Base-by-base conservation (phyloP, 768 basidiomycete species). In the Boletus rubroflammeus region DNA sequence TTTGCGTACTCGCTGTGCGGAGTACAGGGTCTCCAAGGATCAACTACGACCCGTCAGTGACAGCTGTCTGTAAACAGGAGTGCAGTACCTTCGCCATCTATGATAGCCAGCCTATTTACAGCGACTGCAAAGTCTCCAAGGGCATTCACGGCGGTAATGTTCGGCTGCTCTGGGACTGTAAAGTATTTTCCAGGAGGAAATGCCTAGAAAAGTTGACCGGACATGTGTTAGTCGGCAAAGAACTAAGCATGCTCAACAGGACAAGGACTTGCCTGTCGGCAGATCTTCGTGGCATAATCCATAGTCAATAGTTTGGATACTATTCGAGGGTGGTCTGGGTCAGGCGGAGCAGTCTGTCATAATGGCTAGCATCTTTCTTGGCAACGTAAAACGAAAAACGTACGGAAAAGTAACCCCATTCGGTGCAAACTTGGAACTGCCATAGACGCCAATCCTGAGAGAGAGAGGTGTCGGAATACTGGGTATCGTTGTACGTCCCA, bases 331-430 rank as follows among this genome's bases (percentile, higher is more conserved):
- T 79, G 68, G 6, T 78, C 75, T 36, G 81, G 79, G 65, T 89
- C 80, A 2, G 87, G 88, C 3, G 90, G 90, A 2, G 89, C 81
- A 13, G 86, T 85, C 88, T 92, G 50, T 1, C 13, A 49, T 31
- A 17, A 34, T 38, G 9, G 31, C 42, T 25, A 44, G 46, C 25
- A 38, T 36, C 39, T 9, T 43, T 19, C 29, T 25, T 15, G 32
- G n/a, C 32, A 10, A 21, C 9, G 29, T 28, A 23, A 39, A 48
- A 34, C 21, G 3, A 41, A 53, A 42, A 9, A 65, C 81, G 32
- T 61, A 89, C 91, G 29, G 78, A 84, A 68, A 96, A 94, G 70
- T 92, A 99, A 2, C 94, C 96, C 96, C 96, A 98, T 63, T 96
- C 82, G 0, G 91, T 93, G 75, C 93, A 94, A 49, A 93, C 90